Percentiles rank a stretch among this genome's conserved stretches.
Conservation (phyloP, 805 yeast species). For the Suhomyces sp. region DNA sequence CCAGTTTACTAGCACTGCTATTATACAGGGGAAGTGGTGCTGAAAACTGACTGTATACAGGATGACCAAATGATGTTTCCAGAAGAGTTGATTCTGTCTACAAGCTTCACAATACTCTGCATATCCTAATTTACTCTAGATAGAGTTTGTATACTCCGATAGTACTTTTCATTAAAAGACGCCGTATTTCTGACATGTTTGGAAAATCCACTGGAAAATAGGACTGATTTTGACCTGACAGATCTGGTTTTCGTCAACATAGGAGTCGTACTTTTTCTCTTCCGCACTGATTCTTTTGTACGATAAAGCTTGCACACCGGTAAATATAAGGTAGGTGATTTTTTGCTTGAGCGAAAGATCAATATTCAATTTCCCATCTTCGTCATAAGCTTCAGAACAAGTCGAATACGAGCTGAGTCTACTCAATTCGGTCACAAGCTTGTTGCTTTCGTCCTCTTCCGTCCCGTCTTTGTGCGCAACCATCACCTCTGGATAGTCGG, state of each 20-base stretch:
- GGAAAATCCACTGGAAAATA: slow-evolving; percentile 18
- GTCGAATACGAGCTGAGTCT: slow-evolving; percentile 7
- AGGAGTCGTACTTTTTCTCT: slow-evolving; percentile 16
- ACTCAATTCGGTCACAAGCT: slow-evolving; percentile 6
- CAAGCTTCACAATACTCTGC: not conserved
- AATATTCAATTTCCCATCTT: slow-evolving; percentile 7
- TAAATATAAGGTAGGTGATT: slow-evolving; percentile 12
- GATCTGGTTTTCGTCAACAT: slow-evolving; percentile 20
- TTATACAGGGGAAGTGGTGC: too few relatives aligned
- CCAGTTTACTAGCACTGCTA: too few relatives aligned
- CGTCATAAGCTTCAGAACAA: slow-evolving; percentile 5
- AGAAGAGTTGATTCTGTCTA: too few relatives aligned
- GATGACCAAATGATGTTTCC: too few relatives aligned
- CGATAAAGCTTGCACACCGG: slow-evolving; percentile 8
- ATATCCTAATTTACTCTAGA: not conserved
- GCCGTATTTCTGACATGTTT: slow-evolving; percentile 23
- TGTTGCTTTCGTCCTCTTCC: slow-evolving; percentile 3
- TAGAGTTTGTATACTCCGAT: too few relatives aligned
- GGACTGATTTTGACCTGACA: slow-evolving; percentile 9
- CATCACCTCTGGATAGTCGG: slow-evolving; percentile 38
- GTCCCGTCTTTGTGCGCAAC: slow-evolving; percentile 12
- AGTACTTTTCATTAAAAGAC: slow-evolving; percentile 17
- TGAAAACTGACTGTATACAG: too few relatives aligned
- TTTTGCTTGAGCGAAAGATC: slow-evolving; percentile 14
- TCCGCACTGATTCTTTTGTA: slow-evolving; percentile 13